phyloP scores from a whole-genome alignment of 345 rosid species.

The Eutrema japonicum region DNA sequence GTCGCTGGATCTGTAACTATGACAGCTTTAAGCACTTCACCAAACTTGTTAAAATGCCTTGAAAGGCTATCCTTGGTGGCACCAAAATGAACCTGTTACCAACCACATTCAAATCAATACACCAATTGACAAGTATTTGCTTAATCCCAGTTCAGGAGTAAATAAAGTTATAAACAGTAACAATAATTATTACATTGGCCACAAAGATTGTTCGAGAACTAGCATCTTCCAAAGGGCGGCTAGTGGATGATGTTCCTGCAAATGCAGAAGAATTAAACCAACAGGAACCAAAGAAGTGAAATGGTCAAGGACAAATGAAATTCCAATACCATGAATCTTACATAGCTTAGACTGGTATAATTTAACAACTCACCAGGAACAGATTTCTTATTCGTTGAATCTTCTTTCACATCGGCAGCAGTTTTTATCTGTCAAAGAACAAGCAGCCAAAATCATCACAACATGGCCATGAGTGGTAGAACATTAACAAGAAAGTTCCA shows the following conservation, averaged over 20 bases:
- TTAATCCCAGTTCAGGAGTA: neutral
- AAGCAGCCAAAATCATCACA: conserved; percentile 17
- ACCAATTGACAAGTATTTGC: conserved; percentile 6
- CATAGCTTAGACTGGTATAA: conserved; percentile 1
- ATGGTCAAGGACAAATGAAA: conserved; percentile 6
- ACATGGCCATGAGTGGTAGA: conserved; percentile 4
- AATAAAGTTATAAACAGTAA: conserved; percentile 18
- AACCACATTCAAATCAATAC: conserved; percentile 21
- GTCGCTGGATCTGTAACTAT: conserved; percentile 87
- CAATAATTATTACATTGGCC: conserved; percentile 67
- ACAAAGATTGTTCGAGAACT: conserved; percentile 89
- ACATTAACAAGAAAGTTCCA: neutral
- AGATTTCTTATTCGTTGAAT: conserved; percentile 50
- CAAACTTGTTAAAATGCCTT: conserved; percentile 87
- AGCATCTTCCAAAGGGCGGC: conserved; percentile 75
- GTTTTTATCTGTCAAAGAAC: conserved; percentile 55
- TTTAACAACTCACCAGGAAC: conserved; percentile 59
- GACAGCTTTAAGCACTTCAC: conserved; percentile 87
- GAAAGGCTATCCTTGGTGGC: conserved; percentile 94
- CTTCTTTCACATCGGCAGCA: conserved; percentile 47
- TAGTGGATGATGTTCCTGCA: conserved; percentile 61
- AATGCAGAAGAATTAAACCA: conserved; percentile 1
- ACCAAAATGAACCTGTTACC: conserved; percentile 88
- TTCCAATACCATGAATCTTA: neutral
- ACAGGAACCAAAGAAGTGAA: conserved; percentile 16